These are phyloP conservation scores for Ceratobasidium sp. DNA, from an alignment of 1,284 basidiomycete genomes.

Conservation along the genomic window DNA sequence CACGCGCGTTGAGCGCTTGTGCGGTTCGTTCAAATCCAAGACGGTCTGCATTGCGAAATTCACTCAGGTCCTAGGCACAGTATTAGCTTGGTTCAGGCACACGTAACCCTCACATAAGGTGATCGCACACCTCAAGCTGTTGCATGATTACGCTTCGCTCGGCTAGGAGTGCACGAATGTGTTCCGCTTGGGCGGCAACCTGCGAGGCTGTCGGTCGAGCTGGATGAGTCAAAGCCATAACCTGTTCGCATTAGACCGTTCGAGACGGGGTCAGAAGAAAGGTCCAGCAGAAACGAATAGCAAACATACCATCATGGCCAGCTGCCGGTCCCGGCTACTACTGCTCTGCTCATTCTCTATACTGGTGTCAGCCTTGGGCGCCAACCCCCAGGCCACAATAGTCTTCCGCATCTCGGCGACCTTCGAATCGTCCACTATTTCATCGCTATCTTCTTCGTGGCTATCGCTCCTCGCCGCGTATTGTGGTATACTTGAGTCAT, in stretches of 20 bases:
- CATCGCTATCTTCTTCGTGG: constrained; percentile 32
- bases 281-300: neutral
- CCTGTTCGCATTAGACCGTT: constrained; percentile 8
- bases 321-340: constrained; percentile 9
- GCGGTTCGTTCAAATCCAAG: constrained; percentile 41
- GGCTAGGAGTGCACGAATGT: constrained; percentile 34
- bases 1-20: constrained; percentile 42
- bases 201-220: constrained; percentile 38
- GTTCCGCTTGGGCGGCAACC: constrained; percentile 40
- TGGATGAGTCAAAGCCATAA: constrained; percentile 41
- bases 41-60: constrained; percentile 43
- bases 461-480: neutral
- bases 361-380: neutral
- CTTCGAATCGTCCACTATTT: constrained; percentile 35
- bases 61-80: constrained; percentile 31
- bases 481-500: neutral
- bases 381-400: constrained; percentile 27
- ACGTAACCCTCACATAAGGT: neutral
- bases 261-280: neutral
- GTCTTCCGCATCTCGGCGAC: constrained; percentile 38
- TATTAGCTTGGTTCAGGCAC: neutral
- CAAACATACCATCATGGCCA: constrained; percentile 34
- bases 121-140: constrained; percentile 29
- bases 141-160: constrained; percentile 39
- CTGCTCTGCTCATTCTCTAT: neutral